Base-by-base conservation (phyloP, 805 yeast species). In the Starmerella vaccinii region DNA sequence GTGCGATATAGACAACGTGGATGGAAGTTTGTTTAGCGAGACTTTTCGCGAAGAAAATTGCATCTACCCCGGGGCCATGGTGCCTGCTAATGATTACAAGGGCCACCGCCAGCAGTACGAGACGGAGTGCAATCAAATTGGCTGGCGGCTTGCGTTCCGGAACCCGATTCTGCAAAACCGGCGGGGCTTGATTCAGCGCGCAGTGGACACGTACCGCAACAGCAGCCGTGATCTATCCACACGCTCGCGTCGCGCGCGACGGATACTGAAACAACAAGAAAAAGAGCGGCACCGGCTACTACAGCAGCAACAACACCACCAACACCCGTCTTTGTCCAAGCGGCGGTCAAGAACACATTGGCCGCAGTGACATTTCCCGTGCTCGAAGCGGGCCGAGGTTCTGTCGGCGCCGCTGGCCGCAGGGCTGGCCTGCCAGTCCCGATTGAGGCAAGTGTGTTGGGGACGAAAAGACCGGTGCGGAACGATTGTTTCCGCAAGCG, bases 181-280 rank as follows among this genome's bases (percentile, higher is more conserved):
- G 27, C 64, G 76, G 24, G 78, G 78, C 1, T 59, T 75, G 15
- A 67, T 73, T 15, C 78, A 75, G 56, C 64, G 78, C 27, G 78
- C 78, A 1, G 78, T 75, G 15, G 78, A 74, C 52, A 64, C 71
- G 6, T 75, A 76, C 76, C 65, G 78, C 55, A 75, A 75, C 59
- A 68, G 76, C 5, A 65, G 74, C 54, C 59, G 63, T 8, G 74
- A 74, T 48, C 66, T 67, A 16, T 61, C 65, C 4, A 60, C 67
- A 42, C 63, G 76, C 46, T 65, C 71, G n/a, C 68, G 78, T 41
- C 63, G 77, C 37, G 75, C 73, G 10, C 61, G 73, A 48, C 61
- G 66, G 13, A 52, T 61, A n/a, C 54, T 61, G 26, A 41, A 42
- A 23, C 49, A 32, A 34, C 48, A 43, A 16, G 42, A 46, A 22